Base-by-base conservation (phyloP, 2,329 filamentous ascomycete genomes). In the Monosporascus cannonballus region DNA sequence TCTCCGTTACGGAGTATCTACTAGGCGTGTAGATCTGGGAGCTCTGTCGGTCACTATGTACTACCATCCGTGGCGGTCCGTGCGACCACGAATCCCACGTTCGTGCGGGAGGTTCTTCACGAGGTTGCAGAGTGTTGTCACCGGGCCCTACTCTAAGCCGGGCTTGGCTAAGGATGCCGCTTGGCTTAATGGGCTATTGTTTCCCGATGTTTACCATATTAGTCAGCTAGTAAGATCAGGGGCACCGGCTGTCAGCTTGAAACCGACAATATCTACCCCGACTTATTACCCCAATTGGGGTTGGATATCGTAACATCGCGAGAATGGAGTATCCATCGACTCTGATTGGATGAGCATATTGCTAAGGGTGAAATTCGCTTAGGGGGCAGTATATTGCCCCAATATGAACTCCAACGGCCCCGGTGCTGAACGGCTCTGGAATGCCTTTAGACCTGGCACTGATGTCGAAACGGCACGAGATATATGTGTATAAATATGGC, bases 401-500 rank as follows among this genome's bases (percentile, higher is more conserved):
- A 48, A 46, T 25, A 51, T 34, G 20, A 36, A 37, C 49, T 44
- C 49, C 41, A 46, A 46, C 18, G 37, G 39, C n/a, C n/a, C 18
- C 39, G 37, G 36, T 36, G 3, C 15, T 36, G 25, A 47, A 39
- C 42, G 9, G 47, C 25, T 27, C 24, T 38, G 15, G 18, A 20
- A 20, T 22, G 24, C 18, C 25, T 14, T 36, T 20, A 1, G 37
- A 37, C 18, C 8, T 34, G 11, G 14, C 11, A 9, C 11, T 38
- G 17, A 17, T 34, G 1, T 37, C 3, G 15, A 30, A 46, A 9
- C 25, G 3, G 27, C 24, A 9, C 9, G 7, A 22, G 20, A 37
- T 8, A 47, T n/a, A 45, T 9, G 18, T 51, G 46, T 51, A 51
- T 51, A 51, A 51, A 34, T 34, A 34, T 24, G 18, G 30, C 9